Conservation (phyloP, 1,284 basidiomycete genomes). For the Cutaneotrichosporon spelunceum region DNA sequence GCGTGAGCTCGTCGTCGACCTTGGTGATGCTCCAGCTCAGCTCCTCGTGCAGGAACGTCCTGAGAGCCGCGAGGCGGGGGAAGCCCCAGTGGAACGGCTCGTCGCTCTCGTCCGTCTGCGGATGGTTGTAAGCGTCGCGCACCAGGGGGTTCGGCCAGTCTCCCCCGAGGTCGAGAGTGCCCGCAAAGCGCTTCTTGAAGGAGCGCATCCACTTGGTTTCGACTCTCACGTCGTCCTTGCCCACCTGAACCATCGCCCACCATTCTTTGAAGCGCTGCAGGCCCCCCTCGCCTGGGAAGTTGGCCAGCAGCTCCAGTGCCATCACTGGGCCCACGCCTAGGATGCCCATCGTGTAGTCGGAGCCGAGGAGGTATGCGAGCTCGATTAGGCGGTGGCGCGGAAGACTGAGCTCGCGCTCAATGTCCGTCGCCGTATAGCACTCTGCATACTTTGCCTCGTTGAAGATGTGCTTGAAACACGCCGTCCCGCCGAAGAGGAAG, state of each 20-base stretch:
- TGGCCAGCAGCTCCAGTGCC: constrained; percentile 88
- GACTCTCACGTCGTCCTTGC: constrained; percentile 74
- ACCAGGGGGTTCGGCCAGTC: constrained; percentile 91
- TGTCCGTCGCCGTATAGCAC: constrained; percentile 81
- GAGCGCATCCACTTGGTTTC: constrained; percentile 71
- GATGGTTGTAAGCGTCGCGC: constrained; percentile 86
- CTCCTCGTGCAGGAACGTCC: constrained; percentile 79
- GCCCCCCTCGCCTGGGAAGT: constrained; percentile 81
- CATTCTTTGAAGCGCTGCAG: constrained; percentile 84
- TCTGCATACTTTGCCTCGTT: constrained; percentile 98
- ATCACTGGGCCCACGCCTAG: constrained; percentile 91
- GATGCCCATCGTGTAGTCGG: constrained; percentile 97
- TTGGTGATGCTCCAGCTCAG: constrained; percentile 82
- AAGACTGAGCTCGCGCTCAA: constrained; percentile 82
- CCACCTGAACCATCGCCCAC: constrained; percentile 94
- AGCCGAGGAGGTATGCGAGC: constrained; percentile 89
- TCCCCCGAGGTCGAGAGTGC: constrained; percentile 65
- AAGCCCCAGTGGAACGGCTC: constrained; percentile 97
- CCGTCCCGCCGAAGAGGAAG: constrained; percentile 90
- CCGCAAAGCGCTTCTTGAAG: constrained; percentile 87
- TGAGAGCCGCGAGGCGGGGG: constrained; percentile 86
- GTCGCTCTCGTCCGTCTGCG: constrained; percentile 82
- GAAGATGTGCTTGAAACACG: constrained; percentile 99
- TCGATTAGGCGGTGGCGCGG: constrained; percentile 81
- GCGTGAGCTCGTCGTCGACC: constrained; percentile 86